These are phyloP conservation scores for Diplodia mutila DNA, from an alignment of 2,329 filamentous ascomycete genomes.

Conservation along the genomic window DNA sequence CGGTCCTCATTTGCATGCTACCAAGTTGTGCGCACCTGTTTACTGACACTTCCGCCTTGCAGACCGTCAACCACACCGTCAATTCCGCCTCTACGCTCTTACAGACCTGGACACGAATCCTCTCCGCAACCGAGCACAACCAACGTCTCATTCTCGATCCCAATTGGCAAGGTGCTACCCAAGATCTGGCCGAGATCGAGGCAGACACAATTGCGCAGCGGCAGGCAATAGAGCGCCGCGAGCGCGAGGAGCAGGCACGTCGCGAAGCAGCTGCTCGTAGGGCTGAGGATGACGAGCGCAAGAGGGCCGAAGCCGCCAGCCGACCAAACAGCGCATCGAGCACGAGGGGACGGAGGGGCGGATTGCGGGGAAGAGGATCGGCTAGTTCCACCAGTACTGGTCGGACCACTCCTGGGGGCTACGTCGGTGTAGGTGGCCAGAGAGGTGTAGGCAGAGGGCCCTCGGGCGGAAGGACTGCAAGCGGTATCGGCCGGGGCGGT, in stretches of 20 bases:
- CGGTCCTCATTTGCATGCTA: conserved; percentile 34
- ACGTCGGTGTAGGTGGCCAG: conserved; percentile 50
- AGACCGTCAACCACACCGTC: conserved; percentile 86
- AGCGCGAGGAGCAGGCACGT: conserved; percentile 76
- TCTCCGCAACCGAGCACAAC: conserved; percentile 97
- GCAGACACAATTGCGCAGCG: conserved; percentile 74
- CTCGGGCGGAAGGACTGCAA: conserved; percentile 7
- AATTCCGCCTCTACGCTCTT: conserved; percentile 85
- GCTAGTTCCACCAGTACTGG: conserved; percentile 29
- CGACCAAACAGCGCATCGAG: conserved; percentile 42
- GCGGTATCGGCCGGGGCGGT: conserved; percentile 15
- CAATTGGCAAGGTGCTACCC: conserved; percentile 83
- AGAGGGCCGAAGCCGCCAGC: conserved; percentile 62
- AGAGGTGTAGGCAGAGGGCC: conserved; percentile 51
- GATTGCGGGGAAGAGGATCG: conserved; percentile 29
- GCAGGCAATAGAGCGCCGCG: conserved; percentile 76
- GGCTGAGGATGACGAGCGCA: conserved; percentile 57
- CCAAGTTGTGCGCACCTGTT: neutral
- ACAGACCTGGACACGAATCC: conserved; percentile 93
- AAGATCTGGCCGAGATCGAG: conserved; percentile 86
- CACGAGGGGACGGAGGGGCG: conserved; percentile 41
- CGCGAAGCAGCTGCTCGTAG: conserved; percentile 67
- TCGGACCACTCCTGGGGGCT: conserved; percentile 39
- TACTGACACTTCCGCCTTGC: conserved; percentile 14
- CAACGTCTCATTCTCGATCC: conserved; percentile 88